These are phyloP conservation scores for Leptosphaerulina australis DNA, from an alignment of 2,329 filamentous ascomycete genomes.

Conservation along the genomic window DNA sequence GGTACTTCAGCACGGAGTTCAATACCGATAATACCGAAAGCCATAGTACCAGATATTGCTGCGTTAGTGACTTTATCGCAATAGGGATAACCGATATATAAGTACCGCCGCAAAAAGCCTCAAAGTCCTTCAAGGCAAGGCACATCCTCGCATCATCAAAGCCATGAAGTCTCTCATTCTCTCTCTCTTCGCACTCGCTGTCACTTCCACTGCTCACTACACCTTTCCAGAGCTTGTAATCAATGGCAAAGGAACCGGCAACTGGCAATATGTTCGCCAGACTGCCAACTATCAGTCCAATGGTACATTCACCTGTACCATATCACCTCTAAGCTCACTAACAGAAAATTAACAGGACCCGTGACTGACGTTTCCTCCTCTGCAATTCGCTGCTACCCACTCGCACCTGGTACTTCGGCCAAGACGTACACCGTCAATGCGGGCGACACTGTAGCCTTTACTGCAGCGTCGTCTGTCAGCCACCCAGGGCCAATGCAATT, in stretches of 20 bases:
- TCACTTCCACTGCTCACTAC: conserved; percentile 41
- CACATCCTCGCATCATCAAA: not conserved
- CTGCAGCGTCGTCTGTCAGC: conserved; percentile 29
- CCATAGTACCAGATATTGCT: conserved; percentile 7
- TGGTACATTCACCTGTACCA: conserved; percentile 15
- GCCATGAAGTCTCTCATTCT: conserved; percentile 39
- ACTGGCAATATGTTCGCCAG: conserved; percentile 46
- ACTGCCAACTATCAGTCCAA: conserved; percentile 45
- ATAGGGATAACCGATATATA: conserved; percentile 8
- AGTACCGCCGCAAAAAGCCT: conserved; percentile 5
- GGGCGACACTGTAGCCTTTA: conserved; percentile 43
- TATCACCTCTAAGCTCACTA: not conserved
- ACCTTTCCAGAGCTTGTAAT: conserved; percentile 42
- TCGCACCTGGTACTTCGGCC: conserved; percentile 25
- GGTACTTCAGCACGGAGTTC: conserved; percentile 22
- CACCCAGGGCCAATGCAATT: conserved; percentile 47
- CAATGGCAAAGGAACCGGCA: conserved; percentile 25
- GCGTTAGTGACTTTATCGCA: too few species aligned
- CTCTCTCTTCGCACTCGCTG: conserved; percentile 27
- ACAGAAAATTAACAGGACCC: conserved; percentile 10
- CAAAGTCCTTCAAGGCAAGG: conserved; percentile 9
- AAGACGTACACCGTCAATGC: conserved; percentile 25
- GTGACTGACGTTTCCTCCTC: conserved; percentile 28
- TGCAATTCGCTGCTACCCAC: conserved; percentile 42
- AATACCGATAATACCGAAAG: not conserved